Conservation (phyloP, 1,139 yeast genomes). For the Dujonia santamariae region DNA sequence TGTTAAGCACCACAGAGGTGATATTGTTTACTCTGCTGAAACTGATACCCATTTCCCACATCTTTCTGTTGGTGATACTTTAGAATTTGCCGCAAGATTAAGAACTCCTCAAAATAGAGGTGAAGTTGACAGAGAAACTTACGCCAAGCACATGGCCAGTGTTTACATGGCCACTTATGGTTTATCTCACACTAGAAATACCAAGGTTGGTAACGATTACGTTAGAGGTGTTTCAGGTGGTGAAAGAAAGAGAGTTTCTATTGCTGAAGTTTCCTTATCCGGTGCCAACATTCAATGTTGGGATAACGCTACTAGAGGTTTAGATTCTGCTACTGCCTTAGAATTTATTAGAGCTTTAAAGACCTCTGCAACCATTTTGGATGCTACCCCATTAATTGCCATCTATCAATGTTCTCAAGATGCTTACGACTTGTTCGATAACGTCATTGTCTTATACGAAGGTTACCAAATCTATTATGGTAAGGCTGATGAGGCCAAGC, state of each 20-base stretch:
- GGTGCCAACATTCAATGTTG: constrained; percentile 49
- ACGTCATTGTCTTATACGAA: constrained; percentile 67
- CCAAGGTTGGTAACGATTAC: constrained; percentile 37
- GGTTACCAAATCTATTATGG: constrained; percentile 82
- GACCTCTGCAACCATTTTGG: constrained; percentile 56
- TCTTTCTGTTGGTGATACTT: constrained; percentile 49
- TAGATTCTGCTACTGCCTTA: constrained; percentile 60
- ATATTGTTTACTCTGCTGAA: constrained; percentile 53
- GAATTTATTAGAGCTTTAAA: constrained; percentile 72
- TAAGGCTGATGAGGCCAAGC: constrained; percentile 53
- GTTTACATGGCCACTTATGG: constrained; percentile 45
- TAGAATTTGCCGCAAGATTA: constrained; percentile 41
- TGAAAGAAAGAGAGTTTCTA: constrained; percentile 44
- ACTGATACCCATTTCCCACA: constrained; percentile 54
- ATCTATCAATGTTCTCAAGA: constrained; percentile 82
- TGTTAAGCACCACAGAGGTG: constrained; percentile 28
- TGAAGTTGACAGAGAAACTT: constrained; percentile 33
- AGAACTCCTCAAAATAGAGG: constrained; percentile 43
- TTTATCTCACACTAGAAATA: constrained; percentile 29
- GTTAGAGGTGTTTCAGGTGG: constrained; percentile 44
- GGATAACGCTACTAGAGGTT: constrained; percentile 64
- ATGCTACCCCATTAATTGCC: constrained; percentile 67
- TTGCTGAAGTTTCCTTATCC: constrained; percentile 38
- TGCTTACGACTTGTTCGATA: constrained; percentile 67
- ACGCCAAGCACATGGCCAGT: constrained; percentile 41